Evolutionary conservation across 2,329 filamentous ascomycete species (phyloP).

Genomic region (Cercospora sp.): DNA sequence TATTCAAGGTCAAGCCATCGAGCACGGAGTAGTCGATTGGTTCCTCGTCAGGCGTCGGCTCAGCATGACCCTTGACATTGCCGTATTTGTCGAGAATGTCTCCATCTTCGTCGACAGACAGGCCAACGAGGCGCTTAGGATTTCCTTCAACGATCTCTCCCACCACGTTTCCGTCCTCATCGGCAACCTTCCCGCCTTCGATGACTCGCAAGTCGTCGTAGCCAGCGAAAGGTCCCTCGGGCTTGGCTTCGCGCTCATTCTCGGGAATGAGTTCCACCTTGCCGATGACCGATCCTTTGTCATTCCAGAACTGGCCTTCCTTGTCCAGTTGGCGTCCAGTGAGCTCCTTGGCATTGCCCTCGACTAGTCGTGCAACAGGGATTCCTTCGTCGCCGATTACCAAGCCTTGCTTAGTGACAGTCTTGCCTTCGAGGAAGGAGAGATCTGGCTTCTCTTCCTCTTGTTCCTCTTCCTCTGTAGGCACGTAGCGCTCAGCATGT

Average conservation of each 20-base stretch:
- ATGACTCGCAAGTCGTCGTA: slow-evolving; percentile 52
- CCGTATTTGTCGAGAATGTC: slow-evolving; percentile 76
- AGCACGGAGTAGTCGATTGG: slow-evolving; percentile 59
- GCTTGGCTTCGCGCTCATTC: slow-evolving; percentile 58
- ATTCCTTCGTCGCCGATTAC: slow-evolving; percentile 53
- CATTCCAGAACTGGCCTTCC: slow-evolving; percentile 69
- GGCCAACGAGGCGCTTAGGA: slow-evolving; percentile 69
- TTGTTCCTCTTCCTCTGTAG: slow-evolving; percentile 63
- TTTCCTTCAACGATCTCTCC: slow-evolving; percentile 56
- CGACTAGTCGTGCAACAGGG: slow-evolving; percentile 63
- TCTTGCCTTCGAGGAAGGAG: slow-evolving; percentile 49
- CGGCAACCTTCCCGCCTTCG: slow-evolving; percentile 50
- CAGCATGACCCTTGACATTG: slow-evolving; percentile 58
- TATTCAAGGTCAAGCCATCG: slow-evolving; percentile 64
- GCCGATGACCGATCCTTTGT: slow-evolving; percentile 70
- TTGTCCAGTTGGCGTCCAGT: slow-evolving; percentile 70
- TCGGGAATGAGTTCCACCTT: slow-evolving; percentile 67
- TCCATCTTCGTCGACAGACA: slow-evolving; percentile 76
- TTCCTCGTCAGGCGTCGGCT: slow-evolving; percentile 53
- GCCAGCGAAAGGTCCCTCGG: slow-evolving; percentile 53
- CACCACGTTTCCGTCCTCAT: slow-evolving; percentile 53
- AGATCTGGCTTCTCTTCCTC: slow-evolving; percentile 47
- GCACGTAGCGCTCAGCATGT: slow-evolving; percentile 57
- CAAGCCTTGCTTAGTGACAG: slow-evolving; percentile 53
- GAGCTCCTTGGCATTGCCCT: slow-evolving; percentile 65